Conservation (phyloP, 2,329 filamentous ascomycete genomes). For the Alternaria sp. region DNA sequence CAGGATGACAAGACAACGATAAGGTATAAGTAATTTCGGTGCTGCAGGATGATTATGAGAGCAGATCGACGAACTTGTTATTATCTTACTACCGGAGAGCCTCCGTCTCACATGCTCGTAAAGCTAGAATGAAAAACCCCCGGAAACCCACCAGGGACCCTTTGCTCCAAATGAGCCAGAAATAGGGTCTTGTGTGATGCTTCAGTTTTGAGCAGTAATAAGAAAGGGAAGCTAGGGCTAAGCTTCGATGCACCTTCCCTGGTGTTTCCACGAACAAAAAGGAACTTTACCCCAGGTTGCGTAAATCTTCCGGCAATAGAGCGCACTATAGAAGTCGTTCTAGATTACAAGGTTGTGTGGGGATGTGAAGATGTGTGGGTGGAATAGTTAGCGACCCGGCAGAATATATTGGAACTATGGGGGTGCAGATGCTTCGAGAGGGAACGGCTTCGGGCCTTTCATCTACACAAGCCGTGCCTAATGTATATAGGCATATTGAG, state of each 20-base stretch:
- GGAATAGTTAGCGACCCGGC: constrained; percentile 29
- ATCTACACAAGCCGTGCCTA: constrained; percentile 19
- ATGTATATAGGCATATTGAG: constrained; percentile 29
- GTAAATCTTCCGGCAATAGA: constrained; percentile 45
- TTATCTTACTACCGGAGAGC: constrained; percentile 18
- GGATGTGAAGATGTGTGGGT: constrained; percentile 38
- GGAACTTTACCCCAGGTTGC: constrained; percentile 43
- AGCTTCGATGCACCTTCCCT: constrained; percentile 29
- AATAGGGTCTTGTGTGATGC: constrained; percentile 29
- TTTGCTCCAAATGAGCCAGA: constrained; percentile 25
- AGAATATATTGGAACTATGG: constrained; percentile 48
- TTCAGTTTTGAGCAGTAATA: constrained; percentile 29
- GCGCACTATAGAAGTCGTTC: constrained; percentile 29
- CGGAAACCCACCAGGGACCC: constrained; percentile 25
- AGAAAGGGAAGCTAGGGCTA: constrained; percentile 30
- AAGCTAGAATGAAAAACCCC: constrained; percentile 4
- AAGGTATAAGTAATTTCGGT: constrained; percentile 22
- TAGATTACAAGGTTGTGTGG: constrained; percentile 45
- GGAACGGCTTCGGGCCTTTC: constrained; percentile 25
- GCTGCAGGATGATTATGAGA: constrained; percentile 8
- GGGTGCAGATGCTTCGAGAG: constrained; percentile 46
- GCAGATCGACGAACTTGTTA: constrained; percentile 6
- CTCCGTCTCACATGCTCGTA: constrained; percentile 8
- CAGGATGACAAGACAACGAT: constrained; percentile 11
- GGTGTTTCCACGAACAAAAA: constrained; percentile 36